Conservation (phyloP, 306 rosid genomes). For the Pueraria montana region DNA sequence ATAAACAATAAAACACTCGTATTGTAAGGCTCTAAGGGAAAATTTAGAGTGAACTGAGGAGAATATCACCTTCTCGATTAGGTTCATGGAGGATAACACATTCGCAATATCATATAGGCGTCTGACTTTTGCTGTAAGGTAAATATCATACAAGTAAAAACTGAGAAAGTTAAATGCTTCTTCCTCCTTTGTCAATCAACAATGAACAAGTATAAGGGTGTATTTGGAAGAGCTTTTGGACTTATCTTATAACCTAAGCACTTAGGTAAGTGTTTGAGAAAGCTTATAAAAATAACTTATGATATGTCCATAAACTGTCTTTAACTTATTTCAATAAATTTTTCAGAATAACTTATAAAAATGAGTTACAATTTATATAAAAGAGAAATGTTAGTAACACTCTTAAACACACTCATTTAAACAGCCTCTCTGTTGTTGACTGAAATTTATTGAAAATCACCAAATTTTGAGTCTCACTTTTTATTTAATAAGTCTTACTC, state of each 20-base stretch:
- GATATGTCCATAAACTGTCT: not conserved
- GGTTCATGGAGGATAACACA: slow-evolving; percentile 79
- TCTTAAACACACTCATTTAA: not conserved
- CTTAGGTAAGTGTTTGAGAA: not conserved
- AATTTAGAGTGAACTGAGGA: not conserved
- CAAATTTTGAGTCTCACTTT: not conserved
- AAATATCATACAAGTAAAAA: not conserved
- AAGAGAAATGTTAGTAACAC: not conserved
- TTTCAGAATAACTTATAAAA: not conserved
- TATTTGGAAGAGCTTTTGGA: not conserved
- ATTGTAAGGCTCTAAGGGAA: not conserved
- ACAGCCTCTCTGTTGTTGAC: not conserved
- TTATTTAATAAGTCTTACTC: not conserved
- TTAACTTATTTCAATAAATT: not conserved
- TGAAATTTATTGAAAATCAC: not conserved
- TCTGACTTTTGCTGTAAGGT: slow-evolving; percentile 79
- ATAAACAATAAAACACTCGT: not conserved
- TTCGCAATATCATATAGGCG: slow-evolving; percentile 91
- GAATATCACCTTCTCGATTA: slow-evolving; percentile 81
- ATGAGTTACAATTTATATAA: not conserved
- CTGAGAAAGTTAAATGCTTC: slow-evolving; percentile 17
- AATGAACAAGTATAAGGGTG: not conserved
- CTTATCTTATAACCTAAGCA: not conserved
- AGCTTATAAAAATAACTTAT: not conserved
- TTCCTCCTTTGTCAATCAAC: slow-evolving; percentile 15